phyloP scores from a whole-genome alignment of 2,329 filamentous ascomycete species.

The Fusarium sp. region DNA sequence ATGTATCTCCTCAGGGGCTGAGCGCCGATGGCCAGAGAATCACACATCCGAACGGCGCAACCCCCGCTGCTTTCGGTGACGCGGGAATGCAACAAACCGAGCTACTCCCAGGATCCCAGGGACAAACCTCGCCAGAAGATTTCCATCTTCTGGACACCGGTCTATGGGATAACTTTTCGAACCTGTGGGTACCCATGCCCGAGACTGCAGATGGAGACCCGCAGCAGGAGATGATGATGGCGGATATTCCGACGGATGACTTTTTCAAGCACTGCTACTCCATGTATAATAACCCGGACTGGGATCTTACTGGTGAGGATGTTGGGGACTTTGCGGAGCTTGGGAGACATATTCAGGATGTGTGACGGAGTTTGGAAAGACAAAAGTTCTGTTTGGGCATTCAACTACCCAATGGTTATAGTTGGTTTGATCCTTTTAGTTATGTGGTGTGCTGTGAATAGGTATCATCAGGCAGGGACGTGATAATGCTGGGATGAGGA shows the following conservation, averaged over 20 bases:
- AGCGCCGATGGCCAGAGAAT: constrained; percentile 14
- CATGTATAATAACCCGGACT: constrained; percentile 48
- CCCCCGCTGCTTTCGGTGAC: constrained; percentile 11
- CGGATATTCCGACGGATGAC: constrained; percentile 43
- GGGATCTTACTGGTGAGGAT: constrained; percentile 47
- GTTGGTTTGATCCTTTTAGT: background rate
- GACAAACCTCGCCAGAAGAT: constrained; percentile 37
- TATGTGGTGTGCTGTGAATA: background rate
- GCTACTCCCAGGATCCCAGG: constrained; percentile 4
- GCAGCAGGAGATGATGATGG: constrained; percentile 44
- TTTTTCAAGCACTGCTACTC: constrained; percentile 49
- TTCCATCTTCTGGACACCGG: constrained; percentile 45
- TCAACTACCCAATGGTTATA: constrained; percentile 17
- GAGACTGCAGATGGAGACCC: constrained; percentile 32
- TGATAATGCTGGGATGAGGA: background rate
- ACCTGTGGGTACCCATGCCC: constrained; percentile 43
- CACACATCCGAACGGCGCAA: constrained; percentile 13
- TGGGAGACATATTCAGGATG: constrained; percentile 46
- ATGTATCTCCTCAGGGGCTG: constrained; percentile 39
- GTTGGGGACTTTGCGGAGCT: constrained; percentile 47
- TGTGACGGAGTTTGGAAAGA: constrained; percentile 24
- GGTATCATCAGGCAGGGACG: too few species aligned
- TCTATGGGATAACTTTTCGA: constrained; percentile 46
- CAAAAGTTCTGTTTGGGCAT: constrained; percentile 22
- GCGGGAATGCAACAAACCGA: constrained; percentile 12